Conservation (phyloP, 306 rosid genomes). For the Cyamopsis tetragonoloba region DNA sequence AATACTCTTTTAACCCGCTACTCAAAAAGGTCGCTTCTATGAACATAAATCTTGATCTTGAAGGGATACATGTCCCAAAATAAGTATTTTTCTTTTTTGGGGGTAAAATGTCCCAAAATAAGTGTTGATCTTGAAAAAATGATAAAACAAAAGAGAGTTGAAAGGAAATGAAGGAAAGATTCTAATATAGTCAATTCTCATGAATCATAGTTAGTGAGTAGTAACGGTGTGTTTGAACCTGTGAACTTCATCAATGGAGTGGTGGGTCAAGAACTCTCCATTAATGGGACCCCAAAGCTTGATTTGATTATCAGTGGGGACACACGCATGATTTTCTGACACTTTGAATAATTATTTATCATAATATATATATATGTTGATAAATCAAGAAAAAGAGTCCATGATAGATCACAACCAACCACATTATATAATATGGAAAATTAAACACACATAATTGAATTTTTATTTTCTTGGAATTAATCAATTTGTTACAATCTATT, state of each 20-base stretch:
- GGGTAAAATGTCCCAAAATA: too few relatives aligned
- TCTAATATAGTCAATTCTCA: constrained; percentile 41
- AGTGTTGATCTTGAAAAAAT: too few relatives aligned
- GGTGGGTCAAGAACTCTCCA: constrained; percentile 40
- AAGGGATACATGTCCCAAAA: too few relatives aligned
- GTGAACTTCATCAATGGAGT: constrained; percentile 49
- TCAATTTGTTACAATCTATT: too few relatives aligned
- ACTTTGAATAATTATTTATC: background rate
- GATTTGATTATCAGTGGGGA: constrained; percentile 34
- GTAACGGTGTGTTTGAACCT: constrained; percentile 35
- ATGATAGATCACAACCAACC: constrained; percentile 8
- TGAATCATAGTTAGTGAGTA: constrained; percentile 32
- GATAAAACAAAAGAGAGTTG: constrained; percentile 8
- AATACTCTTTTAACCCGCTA: too few relatives aligned
- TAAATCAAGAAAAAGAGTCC: constrained; percentile 4
- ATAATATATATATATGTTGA: constrained; percentile 7
- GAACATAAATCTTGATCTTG: too few relatives aligned
- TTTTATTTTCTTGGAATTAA: too few relatives aligned
- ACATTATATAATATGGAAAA: background rate
- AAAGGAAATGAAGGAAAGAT: constrained; percentile 35
- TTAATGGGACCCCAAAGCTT: constrained; percentile 36
- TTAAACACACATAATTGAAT: too few relatives aligned
- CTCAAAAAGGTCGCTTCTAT: too few relatives aligned
- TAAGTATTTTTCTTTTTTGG: too few relatives aligned
- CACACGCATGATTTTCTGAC: constrained; percentile 28